Conservation (phyloP, 2,329 filamentous ascomycete species). For the Sphaerulina populicola region DNA sequence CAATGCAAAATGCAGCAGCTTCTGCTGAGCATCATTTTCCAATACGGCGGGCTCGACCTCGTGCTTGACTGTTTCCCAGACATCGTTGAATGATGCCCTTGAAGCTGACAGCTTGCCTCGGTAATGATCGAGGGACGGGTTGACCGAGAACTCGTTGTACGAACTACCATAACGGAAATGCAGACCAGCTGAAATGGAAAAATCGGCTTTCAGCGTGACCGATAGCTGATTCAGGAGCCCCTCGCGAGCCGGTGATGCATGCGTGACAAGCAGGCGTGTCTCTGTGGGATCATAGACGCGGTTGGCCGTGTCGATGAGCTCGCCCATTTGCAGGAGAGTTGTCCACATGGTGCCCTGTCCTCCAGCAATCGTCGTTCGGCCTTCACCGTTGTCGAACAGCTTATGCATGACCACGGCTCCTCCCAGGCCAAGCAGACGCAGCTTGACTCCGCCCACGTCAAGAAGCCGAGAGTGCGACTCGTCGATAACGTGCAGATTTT, state of each 20-base stretch:
- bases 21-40: slow-evolving; percentile 89
- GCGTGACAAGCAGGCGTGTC: slow-evolving; percentile 91
- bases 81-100: slow-evolving; percentile 97
- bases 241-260: slow-evolving; percentile 91
- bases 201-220: slow-evolving; percentile 93
- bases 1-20: slow-evolving; percentile 79
- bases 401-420: slow-evolving; percentile 99
- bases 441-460: slow-evolving; percentile 90
- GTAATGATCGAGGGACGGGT: slow-evolving; percentile 95
- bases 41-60: slow-evolving; percentile 92
- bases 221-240: slow-evolving; percentile 96
- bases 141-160: slow-evolving; percentile 99
- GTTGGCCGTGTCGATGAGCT: slow-evolving; percentile 94
- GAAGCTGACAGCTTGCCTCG: slow-evolving; percentile 95
- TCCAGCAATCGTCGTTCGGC: slow-evolving; percentile 93
- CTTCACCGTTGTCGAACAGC: slow-evolving; percentile 96
- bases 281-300: slow-evolving; percentile 97
- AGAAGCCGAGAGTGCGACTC: slow-evolving; percentile 93
- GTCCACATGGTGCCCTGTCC: slow-evolving; percentile 99
- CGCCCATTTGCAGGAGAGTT: slow-evolving; percentile 93
- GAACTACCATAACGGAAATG: slow-evolving; percentile 99
- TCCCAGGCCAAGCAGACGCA: slow-evolving; percentile 84
- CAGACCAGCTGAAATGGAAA: slow-evolving; percentile 92
- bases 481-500: slow-evolving; percentile 96
- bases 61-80: slow-evolving; percentile 96